phyloP scores from a whole-genome alignment of 768 basidiomycete species.

The Tulasnella calospora region DNA sequence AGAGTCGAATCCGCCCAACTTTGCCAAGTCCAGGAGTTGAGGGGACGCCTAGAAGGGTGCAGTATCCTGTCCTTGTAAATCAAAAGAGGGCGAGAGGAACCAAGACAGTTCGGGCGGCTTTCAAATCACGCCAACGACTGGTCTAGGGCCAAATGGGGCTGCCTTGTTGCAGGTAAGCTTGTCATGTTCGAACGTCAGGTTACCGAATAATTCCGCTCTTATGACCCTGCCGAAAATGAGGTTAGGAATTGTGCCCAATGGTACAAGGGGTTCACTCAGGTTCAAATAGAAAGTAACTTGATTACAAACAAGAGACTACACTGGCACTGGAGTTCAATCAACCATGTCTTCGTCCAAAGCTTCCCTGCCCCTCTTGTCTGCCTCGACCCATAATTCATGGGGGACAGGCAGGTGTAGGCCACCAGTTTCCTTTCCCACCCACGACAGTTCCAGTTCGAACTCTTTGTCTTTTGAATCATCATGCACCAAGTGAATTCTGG shows the following conservation, averaged over 20 bases:
- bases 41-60: not conserved
- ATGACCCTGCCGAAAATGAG: no score
- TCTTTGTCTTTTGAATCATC: constrained; percentile 98
- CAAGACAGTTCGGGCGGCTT: not conserved
- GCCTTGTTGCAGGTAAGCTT: no score
- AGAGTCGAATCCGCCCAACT: not conserved
- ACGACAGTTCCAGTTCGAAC: constrained; percentile 96
- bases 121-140: not conserved
- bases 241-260: not conserved
- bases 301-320: constrained; percentile 4
- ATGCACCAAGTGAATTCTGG: constrained; percentile 92
- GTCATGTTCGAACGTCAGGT: no score
- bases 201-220: not conserved
- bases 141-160: not conserved
- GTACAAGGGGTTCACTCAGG: not conserved
- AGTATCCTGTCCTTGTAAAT: not conserved
- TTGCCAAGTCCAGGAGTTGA: not conserved
- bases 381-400: constrained; percentile 74
- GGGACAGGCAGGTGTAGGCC: constrained; percentile 80
- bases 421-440: constrained; percentile 84
- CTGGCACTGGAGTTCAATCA: constrained; percentile 7
- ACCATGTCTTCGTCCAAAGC: constrained; percentile 43
- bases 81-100: not conserved
- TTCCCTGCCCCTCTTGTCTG: constrained; percentile 81
- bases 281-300: not conserved